phyloP scores from a whole-genome alignment of 768 basidiomycete species.

The Suillus occidentalis region DNA sequence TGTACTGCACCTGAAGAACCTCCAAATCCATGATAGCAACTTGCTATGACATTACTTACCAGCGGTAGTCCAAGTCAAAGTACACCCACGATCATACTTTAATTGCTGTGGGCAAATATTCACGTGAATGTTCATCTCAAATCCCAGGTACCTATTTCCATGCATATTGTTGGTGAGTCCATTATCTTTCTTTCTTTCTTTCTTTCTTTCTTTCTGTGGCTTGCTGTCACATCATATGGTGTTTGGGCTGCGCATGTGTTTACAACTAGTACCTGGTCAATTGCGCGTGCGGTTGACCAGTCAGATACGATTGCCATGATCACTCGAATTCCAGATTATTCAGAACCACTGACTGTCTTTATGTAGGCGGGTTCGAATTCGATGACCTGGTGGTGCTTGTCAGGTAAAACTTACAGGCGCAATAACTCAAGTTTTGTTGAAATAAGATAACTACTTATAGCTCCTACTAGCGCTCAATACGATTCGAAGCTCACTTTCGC shows the following conservation, averaged over 20 bases:
- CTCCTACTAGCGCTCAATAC: neutral
- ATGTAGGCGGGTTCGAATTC: neutral
- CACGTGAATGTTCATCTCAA: neutral
- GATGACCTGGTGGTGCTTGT: neutral
- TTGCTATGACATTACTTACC: neutral
- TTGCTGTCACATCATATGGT: neutral
- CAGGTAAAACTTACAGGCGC: neutral
- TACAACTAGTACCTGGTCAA: no score
- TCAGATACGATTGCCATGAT: neutral
- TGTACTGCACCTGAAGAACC: neutral
- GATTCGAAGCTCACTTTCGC: neutral
- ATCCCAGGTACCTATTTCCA: neutral
- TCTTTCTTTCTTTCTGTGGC: neutral
- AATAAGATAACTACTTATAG: neutral
- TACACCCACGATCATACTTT: neutral
- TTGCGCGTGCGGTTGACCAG: neutral
- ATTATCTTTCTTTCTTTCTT: no score
- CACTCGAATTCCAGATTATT: neutral
- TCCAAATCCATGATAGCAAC: neutral
- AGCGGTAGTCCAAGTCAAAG: neutral
- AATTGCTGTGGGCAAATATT: neutral
- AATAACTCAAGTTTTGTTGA: neutral
- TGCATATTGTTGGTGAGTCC: neutral
- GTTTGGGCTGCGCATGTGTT: neutral
- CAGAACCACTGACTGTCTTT: neutral